Evolutionary conservation across 1,139 yeast species (phyloP).

Genomic region (Hanseniaspora uvarum): DNA sequence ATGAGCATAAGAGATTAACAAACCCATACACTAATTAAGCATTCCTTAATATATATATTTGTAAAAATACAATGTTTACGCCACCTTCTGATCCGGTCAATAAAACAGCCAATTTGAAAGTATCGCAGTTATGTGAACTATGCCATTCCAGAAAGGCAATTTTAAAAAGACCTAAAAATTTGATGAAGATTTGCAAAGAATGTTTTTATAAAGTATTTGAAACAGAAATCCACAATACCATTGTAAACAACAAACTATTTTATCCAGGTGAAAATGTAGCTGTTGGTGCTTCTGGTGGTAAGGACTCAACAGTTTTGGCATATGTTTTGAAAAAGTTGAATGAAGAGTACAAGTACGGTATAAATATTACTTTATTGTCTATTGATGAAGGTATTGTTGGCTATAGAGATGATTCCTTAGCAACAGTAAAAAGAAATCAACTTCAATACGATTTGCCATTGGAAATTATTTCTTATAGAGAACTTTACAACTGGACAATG

Average conservation of each 20-base stretch:
- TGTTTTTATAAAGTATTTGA: conserved; percentile 89
- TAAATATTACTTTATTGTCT: conserved; percentile 68
- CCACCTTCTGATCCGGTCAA: conserved; percentile 32
- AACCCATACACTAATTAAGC: too few relatives aligned
- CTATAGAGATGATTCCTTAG: conserved; percentile 91
- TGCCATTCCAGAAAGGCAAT: conserved; percentile 79
- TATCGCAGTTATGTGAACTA: conserved; percentile 60
- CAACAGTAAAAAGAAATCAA: conserved; percentile 90
- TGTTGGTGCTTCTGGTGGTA: conserved; percentile 97
- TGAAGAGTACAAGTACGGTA: conserved; percentile 78
- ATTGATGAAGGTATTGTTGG: conserved; percentile 97
- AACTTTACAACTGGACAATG: conserved; percentile 93
- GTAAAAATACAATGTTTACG: conserved; percentile 19
- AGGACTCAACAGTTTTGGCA: conserved; percentile 92
- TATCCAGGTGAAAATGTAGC: conserved; percentile 78
- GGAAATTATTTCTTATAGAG: conserved; percentile 81
- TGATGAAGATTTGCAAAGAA: conserved; percentile 80
- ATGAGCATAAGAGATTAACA: too few relatives aligned
- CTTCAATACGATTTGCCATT: conserved; percentile 78
- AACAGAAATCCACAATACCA: conserved; percentile 89
- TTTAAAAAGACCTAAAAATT: conserved; percentile 82
- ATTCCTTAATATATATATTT: too few relatives aligned
- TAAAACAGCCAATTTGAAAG: conserved; percentile 32
- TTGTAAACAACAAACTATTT: conserved; percentile 58
- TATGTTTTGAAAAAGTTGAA: conserved; percentile 76